A percentile compares a stretch with the other conserved stretches of the same genome.
Evolutionary conservation across 1,139 yeast genomes (phyloP).

Genomic region (Entelexis paramagnoliae): DNA sequence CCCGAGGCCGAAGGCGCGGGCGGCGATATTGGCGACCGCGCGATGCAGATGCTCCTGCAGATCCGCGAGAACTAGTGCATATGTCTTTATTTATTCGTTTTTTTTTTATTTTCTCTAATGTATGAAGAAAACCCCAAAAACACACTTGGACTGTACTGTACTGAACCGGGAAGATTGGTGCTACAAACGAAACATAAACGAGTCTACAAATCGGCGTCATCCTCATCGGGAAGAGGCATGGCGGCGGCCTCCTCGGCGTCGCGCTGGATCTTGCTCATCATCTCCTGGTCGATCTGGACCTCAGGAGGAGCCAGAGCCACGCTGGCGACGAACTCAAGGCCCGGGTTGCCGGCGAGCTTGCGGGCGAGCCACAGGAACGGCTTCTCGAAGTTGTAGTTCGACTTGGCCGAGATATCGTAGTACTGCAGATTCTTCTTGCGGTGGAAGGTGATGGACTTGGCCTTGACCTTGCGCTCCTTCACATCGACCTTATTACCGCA

Average conservation of each 20-base stretch:
- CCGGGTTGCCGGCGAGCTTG: constrained; percentile 97
- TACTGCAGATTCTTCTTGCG: constrained; percentile 99
- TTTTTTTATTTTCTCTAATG: background rate
- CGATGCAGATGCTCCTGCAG: constrained; percentile 30
- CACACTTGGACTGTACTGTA: background rate
- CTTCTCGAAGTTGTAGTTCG: constrained; percentile 98
- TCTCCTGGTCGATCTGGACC: constrained; percentile 89
- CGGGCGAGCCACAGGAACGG: constrained; percentile 99
- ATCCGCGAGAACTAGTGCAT: constrained; percentile 5
- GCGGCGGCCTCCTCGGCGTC: constrained; percentile 99
- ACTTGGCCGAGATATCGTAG: constrained; percentile 98
- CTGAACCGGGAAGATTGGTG: background rate
- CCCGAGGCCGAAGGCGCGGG: constrained; percentile 28
- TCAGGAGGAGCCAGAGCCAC: constrained; percentile 99
- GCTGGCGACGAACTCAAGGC: constrained; percentile 95
- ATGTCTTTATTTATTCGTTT: constrained; percentile 7
- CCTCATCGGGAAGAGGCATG: constrained; percentile 99
- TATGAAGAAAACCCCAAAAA: background rate
- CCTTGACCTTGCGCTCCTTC: constrained; percentile 98
- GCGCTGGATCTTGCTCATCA: constrained; percentile 97
- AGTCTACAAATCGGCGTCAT: constrained; percentile 89
- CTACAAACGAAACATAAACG: background rate
- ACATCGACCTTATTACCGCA: constrained; percentile 99
- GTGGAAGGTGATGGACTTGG: constrained; percentile 99
- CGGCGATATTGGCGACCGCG: constrained; percentile 63